phyloP scores from a whole-genome alignment of 306 rosid species.

The Neltuma alba region DNA sequence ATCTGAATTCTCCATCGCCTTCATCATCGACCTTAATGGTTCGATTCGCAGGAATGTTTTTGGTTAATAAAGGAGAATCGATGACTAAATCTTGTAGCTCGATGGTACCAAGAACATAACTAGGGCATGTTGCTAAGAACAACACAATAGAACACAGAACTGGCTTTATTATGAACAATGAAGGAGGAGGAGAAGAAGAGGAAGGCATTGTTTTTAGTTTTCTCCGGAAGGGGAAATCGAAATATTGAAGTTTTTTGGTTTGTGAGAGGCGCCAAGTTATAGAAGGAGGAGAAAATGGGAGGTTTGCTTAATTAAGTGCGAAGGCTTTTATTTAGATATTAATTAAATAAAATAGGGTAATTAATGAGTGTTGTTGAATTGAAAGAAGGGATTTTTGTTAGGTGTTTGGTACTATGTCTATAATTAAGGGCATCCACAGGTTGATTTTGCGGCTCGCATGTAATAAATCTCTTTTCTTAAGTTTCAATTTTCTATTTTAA shows the following conservation, averaged over 20 bases:
- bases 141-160: not conserved
- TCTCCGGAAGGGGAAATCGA: not conserved
- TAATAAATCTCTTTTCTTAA: not conserved
- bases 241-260: not conserved
- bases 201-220: not conserved
- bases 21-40: constrained; percentile 61
- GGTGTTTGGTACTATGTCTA: constrained; percentile 19
- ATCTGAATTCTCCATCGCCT: constrained; percentile 61
- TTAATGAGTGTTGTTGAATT: constrained; percentile 22
- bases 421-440: constrained; percentile 42
- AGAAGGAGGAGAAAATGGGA: not conserved
- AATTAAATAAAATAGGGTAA: constrained; percentile 27
- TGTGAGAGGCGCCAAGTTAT: not conserved
- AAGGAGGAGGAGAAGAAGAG: not conserved
- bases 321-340: constrained; percentile 22
- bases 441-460: constrained; percentile 40
- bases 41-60: constrained; percentile 33
- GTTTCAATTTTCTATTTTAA: not conserved
- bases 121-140: not conserved
- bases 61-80: not conserved
- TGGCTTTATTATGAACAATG: not conserved
- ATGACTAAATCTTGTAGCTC: not conserved
- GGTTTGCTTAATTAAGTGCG: not conserved
- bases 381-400: constrained; percentile 29
- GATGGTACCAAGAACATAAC: not conserved